Conservation (phyloP, 495 filamentous ascomycete species). For the Xylaria curta region DNA sequence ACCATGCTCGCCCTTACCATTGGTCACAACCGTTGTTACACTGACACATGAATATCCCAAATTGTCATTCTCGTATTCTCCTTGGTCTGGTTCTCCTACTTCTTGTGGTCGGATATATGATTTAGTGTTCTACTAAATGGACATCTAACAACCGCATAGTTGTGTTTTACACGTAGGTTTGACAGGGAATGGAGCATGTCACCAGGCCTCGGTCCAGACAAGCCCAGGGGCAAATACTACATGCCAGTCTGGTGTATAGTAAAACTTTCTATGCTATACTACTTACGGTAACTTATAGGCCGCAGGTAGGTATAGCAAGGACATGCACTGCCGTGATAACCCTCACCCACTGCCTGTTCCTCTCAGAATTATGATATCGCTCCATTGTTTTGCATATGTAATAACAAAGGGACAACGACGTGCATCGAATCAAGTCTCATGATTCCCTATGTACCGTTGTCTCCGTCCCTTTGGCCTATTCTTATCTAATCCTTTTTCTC, state of each 20-base stretch:
- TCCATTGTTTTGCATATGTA: background rate
- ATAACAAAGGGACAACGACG: background rate
- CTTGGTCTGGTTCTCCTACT: background rate
- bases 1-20: background rate
- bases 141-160: background rate
- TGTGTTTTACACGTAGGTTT: background rate
- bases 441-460: conserved; percentile 3
- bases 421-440: conserved; percentile 13
- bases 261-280: background rate
- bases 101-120: background rate
- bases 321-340: background rate
- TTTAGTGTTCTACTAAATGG: background rate
- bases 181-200: background rate
- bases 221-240: conserved; percentile 19
- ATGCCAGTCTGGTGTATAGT: conserved; percentile 7
- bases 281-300: conserved; percentile 1
- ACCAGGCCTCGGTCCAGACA: conserved; percentile 1
- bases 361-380: background rate
- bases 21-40: background rate
- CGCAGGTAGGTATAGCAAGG: background rate
- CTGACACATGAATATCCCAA: conserved; percentile 3
- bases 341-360: background rate
- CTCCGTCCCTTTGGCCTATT: background rate
- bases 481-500: background rate
- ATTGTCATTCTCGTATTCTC: background rate